Conservation (phyloP, 805 yeast genomes). For the Teunomyces lycoperdinae region DNA sequence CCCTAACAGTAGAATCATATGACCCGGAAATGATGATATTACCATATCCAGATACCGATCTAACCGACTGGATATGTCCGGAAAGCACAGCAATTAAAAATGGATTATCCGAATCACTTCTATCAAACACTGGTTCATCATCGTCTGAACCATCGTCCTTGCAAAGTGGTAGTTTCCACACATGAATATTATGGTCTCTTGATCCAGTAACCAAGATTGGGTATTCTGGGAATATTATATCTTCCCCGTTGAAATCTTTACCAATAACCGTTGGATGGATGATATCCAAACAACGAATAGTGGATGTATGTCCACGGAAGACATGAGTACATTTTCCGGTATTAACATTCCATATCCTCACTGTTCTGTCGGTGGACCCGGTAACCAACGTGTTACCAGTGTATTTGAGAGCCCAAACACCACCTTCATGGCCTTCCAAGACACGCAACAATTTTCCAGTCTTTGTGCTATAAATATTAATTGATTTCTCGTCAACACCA, state of each 20-base stretch:
- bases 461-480: slow-evolving; percentile 74
- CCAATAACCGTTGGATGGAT: slow-evolving; percentile 66
- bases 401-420: slow-evolving; percentile 97
- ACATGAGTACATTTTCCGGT: slow-evolving; percentile 88
- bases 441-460: slow-evolving; percentile 64
- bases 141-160: slow-evolving; percentile 34
- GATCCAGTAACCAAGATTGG: slow-evolving; percentile 62
- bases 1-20: slow-evolving; percentile 85
- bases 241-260: slow-evolving; percentile 55
- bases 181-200: slow-evolving; percentile 43
- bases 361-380: slow-evolving; percentile 93
- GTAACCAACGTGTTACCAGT: slow-evolving; percentile 79
- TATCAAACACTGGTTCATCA: slow-evolving; percentile 31
- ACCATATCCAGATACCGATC: slow-evolving; percentile 85
- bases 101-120: slow-evolving; percentile 45
- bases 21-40: slow-evolving; percentile 84
- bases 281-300: slow-evolving; percentile 88
- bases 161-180: slow-evolving; percentile 56
- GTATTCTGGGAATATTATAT: slow-evolving; percentile 52
- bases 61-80: slow-evolving; percentile 67
- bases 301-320: slow-evolving; percentile 87
- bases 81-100: slow-evolving; percentile 64
- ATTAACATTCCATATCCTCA: slow-evolving; percentile 87
- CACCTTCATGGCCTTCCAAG: slow-evolving; percentile 90
- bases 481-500: slow-evolving; percentile 84